Percentiles rank a stretch among this genome's conserved stretches.
These are phyloP conservation scores for Sarocladium kiliense DNA, from an alignment of 2,329 filamentous ascomycete species.

Conservation along the genomic window DNA sequence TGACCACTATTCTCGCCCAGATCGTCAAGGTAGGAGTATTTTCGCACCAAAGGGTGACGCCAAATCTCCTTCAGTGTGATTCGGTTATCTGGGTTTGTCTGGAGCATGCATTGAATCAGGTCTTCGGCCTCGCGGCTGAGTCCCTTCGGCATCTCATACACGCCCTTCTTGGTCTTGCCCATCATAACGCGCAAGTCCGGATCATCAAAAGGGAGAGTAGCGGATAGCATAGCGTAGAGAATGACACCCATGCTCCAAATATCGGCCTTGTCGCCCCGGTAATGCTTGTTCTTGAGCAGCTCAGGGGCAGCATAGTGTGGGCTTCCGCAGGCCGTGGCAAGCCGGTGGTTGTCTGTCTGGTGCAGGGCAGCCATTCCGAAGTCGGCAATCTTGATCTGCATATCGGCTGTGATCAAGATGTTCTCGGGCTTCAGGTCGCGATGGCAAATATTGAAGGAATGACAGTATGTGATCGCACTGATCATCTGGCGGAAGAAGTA, in stretches of 20 bases:
- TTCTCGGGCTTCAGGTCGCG: slow-evolving; percentile 97
- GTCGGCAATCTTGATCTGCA: slow-evolving; percentile 88
- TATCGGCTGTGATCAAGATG: slow-evolving; percentile 72
- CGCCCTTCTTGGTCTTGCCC: slow-evolving; percentile 51
- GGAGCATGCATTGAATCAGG: slow-evolving; percentile 73
- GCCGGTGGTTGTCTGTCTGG: slow-evolving; percentile 71
- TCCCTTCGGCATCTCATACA: slow-evolving; percentile 55
- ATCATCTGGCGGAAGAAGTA: slow-evolving; percentile 91
- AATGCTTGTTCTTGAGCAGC: slow-evolving; percentile 70
- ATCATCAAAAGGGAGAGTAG: slow-evolving; percentile 76
- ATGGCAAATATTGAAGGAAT: slow-evolving; percentile 92
- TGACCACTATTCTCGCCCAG: slow-evolving; percentile 51
- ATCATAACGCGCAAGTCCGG: slow-evolving; percentile 59
- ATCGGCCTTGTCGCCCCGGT: slow-evolving; percentile 81
- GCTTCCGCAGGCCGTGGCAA: slow-evolving; percentile 90
- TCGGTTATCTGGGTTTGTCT: slow-evolving; percentile 70
- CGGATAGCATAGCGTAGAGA: slow-evolving; percentile 80
- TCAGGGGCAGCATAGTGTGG: slow-evolving; percentile 96
- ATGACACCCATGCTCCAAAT: slow-evolving; percentile 94
- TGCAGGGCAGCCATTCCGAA: slow-evolving; percentile 95
- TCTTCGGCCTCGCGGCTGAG: slow-evolving; percentile 68
- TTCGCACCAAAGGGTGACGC: slow-evolving; percentile 79
- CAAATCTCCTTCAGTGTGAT: slow-evolving; percentile 80
- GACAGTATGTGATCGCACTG: slow-evolving; percentile 85
- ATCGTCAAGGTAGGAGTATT: slow-evolving; percentile 73